Base-by-base conservation (phyloP, 2,329 filamentous ascomycete species). In the Ceratocystis cubensis region DNA sequence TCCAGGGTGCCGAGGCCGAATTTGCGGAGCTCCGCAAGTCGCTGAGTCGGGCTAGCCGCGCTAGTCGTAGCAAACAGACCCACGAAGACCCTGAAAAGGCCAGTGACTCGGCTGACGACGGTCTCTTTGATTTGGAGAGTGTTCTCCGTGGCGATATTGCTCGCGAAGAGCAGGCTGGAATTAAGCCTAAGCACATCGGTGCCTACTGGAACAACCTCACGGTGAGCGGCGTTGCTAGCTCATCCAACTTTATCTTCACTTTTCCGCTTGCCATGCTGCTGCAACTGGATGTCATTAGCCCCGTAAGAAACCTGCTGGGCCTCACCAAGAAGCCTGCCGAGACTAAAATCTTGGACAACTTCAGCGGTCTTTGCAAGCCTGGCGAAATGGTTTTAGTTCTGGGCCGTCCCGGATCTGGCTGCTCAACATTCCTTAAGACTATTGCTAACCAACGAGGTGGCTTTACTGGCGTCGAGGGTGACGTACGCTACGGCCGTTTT, bases 311-410 rank as follows among this genome's bases (percentile, higher is more conserved):
- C 20, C 71, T 91, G 8, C 76, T 92, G 1, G 87, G 88, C 0
- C 72, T 85, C 17, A 84, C 85, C 0, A 83, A 83, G 66, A 89
- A 88, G 73, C 86, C 86, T 1, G 79, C 78, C 41, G 88, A 95
- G 73, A 82, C 86, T 50, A 86, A 89, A 5, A 86, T 96, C 59
- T 76, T 96, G 28, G 81, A 89, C 69, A 79, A 83, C 70, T 94
- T 92, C 76, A 80, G 79, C 64, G 88, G 87, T 41, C 80, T 88
- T 0, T 84, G 85, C 66, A 85, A 87, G 69, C 88, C 90, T 0
- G 92, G 91, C 0, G 91, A 96, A 78, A 96, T 96, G 91, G 82
- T 93, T 0, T 79, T 95, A 1, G 90, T 95, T 0, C 79, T 95
- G 5, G 90, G 90, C 25, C 83, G 86, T 69, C 90, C 90, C 0